Conservation (phyloP, 768 basidiomycete species). For the Hypsizygus marmoreus region DNA sequence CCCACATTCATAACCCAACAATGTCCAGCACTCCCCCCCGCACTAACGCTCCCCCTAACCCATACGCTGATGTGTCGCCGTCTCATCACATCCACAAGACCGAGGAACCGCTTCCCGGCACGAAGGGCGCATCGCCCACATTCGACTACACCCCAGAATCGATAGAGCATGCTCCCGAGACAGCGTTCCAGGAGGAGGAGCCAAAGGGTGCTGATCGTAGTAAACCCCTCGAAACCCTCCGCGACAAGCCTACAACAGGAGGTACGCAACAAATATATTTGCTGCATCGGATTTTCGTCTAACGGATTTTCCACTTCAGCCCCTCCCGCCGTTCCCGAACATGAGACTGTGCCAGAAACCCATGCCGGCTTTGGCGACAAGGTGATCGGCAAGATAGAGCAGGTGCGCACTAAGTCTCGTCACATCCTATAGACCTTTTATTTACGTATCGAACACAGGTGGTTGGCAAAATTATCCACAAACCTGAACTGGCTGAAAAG, state of each 20-base stretch:
- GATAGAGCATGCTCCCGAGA: conserved; percentile 32
- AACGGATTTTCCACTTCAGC: conserved; percentile 21
- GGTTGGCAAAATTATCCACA: conserved; percentile 48
- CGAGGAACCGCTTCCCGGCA: conserved; percentile 51
- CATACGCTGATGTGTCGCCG: conserved; percentile 26
- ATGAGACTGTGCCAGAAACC: conserved; percentile 34
- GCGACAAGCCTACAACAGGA: conserved; percentile 1
- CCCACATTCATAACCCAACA: not conserved
- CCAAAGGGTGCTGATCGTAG: too few relatives aligned
- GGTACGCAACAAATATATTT: conserved; percentile 1
- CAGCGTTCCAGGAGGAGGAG: conserved; percentile 17
- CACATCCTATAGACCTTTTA: not conserved
- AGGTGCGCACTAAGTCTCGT: conserved; percentile 34
- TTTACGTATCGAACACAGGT: conserved; percentile 30
- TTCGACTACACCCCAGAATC: conserved; percentile 42
- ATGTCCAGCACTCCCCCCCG: conserved; percentile 2
- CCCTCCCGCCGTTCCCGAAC: conserved; percentile 36
- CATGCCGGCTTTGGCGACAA: conserved; percentile 52
- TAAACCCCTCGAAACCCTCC: too few relatives aligned
- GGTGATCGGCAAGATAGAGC: conserved; percentile 57
- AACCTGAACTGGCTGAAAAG: conserved; percentile 54
- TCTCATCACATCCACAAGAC: conserved; percentile 47
- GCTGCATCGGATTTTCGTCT: not conserved
- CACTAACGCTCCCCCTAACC: conserved; percentile 3
- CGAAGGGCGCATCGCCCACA: conserved; percentile 27